These are phyloP conservation scores for Fusarium abutilonis DNA, from an alignment of 2,329 filamentous ascomycete genomes.

Conservation along the genomic window DNA sequence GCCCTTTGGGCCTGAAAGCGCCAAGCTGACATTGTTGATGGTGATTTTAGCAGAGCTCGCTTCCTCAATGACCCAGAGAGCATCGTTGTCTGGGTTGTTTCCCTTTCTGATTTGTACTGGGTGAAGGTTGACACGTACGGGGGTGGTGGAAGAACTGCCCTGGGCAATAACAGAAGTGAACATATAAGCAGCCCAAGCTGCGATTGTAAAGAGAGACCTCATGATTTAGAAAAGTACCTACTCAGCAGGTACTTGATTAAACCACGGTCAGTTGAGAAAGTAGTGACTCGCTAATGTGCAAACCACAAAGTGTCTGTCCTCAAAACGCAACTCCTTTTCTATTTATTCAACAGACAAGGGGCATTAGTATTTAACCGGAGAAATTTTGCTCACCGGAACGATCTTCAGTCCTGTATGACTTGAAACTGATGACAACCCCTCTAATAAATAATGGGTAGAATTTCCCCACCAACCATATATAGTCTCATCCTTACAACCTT, in stretches of 20 bases:
- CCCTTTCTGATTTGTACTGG: background rate
- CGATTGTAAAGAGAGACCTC: background rate
- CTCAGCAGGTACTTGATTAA: background rate
- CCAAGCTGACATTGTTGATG: background rate
- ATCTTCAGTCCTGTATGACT: background rate
- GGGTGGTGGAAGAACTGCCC: background rate
- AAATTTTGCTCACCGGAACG: background rate
- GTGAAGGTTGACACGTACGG: background rate
- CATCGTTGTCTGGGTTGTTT: background rate
- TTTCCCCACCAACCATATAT: background rate
- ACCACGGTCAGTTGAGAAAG: background rate
- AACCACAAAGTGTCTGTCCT: background rate
- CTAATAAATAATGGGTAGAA: background rate
- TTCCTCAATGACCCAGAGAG: conserved; percentile 1
- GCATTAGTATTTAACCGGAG: background rate
- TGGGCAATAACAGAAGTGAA: background rate
- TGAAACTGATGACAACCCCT: background rate
- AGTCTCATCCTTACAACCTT: too few species aligned
- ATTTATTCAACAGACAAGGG: background rate
- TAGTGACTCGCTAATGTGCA: background rate
- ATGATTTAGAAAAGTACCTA: background rate
- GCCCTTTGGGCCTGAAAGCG: background rate
- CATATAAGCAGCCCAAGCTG: background rate
- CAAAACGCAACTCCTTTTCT: background rate
- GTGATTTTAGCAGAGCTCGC: background rate